Evolutionary conservation across 306 rosid species (phyloP), one percentile per base, ranked within the genome.

Genomic region (Casuarina glauca): DNA sequence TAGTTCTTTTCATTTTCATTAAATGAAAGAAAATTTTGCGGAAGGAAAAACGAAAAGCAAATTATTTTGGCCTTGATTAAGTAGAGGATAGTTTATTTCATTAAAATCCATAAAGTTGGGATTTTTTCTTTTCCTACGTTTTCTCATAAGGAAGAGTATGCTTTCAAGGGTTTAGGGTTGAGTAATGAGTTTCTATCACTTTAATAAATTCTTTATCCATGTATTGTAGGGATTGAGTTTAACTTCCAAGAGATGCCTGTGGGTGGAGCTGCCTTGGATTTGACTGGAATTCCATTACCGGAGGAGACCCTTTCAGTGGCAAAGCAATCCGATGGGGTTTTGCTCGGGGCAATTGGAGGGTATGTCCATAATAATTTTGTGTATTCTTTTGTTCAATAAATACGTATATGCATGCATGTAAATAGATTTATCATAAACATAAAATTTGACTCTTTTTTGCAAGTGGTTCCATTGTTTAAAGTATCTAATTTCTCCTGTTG

Each of bases 321-420:
- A 2, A 88, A 88, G 78, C 80, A 91, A 83, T 92, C 98, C 32
- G 90, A 95, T 70, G 97, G 93, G 2, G 84, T 95, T 79, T 91
- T 95, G 17, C 92, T 95, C 6, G 97, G 98, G 62, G 92, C 97
- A 9, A 90, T 92, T 81, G 97, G 98, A 83, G 97, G 97, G 96
- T 94, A 81, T 17, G 51, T 53, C 17, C 15, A 2, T 41, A 72
- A 26, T 55, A 19, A 16, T 66, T 66, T 15, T 11, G 45, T 2
- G 43, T 61, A 53, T 55, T 1, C 10, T 20, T 49, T 46, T 46
- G 6, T 6, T 5, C 10, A 46, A 4, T 49, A 49, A 49, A 11
- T 49, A 49, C 13, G 32, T 19, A 7, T 54, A 26, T 54, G 60
- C n/a, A 9, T 54, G 8, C 12, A 3, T 13, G 16, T 41, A 9